Evolutionary conservation across 768 basidiomycete genomes (phyloP).

Genomic region (Chalciporus sphaerocephalus): DNA sequence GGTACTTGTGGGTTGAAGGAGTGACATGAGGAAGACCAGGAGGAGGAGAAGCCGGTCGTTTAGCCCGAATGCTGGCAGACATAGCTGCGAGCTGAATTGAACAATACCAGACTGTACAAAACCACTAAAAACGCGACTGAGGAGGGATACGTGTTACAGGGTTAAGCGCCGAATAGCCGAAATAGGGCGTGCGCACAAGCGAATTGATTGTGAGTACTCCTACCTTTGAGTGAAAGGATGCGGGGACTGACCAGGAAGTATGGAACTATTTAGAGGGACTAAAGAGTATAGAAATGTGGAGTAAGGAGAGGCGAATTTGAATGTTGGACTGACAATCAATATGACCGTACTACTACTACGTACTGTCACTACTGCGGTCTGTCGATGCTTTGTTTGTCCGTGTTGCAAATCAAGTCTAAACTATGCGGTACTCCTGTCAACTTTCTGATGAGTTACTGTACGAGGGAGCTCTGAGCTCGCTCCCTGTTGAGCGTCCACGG

Average conservation of each 20-base stretch:
- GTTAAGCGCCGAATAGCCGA: not conserved
- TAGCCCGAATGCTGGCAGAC: constrained; percentile 53
- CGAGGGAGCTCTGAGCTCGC: too few relatives aligned
- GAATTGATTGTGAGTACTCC: not conserved
- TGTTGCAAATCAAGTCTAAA: too few relatives aligned
- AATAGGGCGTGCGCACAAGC: not conserved
- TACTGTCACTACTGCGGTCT: too few relatives aligned
- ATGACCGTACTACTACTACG: too few relatives aligned
- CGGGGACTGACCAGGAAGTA: not conserved
- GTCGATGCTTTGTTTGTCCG: not conserved
- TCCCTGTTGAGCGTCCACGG: too few relatives aligned
- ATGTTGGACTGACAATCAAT: too few relatives aligned
- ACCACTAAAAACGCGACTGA: not conserved
- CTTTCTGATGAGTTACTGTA: too few relatives aligned
- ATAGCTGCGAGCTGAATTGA: constrained; percentile 23
- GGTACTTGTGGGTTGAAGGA: constrained; percentile 50
- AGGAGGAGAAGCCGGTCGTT: constrained; percentile 67
- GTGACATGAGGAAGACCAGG: constrained; percentile 38
- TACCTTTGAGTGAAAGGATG: not conserved
- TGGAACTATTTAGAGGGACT: not conserved
- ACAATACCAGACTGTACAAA: constrained; percentile 23
- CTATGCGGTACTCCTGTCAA: too few relatives aligned
- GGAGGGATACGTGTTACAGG: not conserved
- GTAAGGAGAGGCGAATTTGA: not conserved
- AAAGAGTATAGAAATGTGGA: not conserved